These are phyloP conservation scores for Hamigera avellanea DNA, from an alignment of 495 filamentous ascomycete genomes.

Conservation along the genomic window DNA sequence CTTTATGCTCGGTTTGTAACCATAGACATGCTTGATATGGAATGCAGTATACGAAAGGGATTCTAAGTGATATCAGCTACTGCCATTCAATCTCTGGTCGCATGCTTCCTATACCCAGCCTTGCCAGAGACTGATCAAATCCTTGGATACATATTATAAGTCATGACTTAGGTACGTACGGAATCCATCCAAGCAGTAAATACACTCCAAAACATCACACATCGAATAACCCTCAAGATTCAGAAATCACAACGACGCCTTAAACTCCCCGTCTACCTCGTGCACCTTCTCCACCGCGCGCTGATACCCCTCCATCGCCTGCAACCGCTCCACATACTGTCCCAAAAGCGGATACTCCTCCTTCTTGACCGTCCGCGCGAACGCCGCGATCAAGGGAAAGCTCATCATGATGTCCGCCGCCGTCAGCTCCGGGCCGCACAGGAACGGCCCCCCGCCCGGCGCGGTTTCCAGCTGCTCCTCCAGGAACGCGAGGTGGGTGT, in stretches of 20 bases:
- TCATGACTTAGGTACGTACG: no score
- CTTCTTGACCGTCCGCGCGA: slow-evolving; percentile 24
- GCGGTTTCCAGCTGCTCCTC: slow-evolving; percentile 42
- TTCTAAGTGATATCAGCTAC: background rate
- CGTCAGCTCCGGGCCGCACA: slow-evolving; percentile 50
- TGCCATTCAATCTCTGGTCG: background rate
- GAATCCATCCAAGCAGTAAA: no score
- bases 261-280: slow-evolving; percentile 46
- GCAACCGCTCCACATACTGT: slow-evolving; percentile 50
- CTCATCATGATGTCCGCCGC: slow-evolving; percentile 40
- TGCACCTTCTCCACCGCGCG: slow-evolving; percentile 47
- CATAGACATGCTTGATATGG: no score
- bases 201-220: no score
- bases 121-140: no score
- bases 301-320: slow-evolving; percentile 51
- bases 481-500: slow-evolving; percentile 20
- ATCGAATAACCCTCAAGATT: no score
- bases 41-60: no score
- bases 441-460: slow-evolving; percentile 32
- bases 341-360: slow-evolving; percentile 50
- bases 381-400: background rate
- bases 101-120: no score
- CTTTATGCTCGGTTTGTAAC: no score
- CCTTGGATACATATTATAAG: no score
- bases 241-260: no score